A percentile compares a stretch with the other conserved stretches of the same genome.
phyloP scores from a whole-genome alignment of 441 rosid genomes.

The Flueggea neowawraea region DNA sequence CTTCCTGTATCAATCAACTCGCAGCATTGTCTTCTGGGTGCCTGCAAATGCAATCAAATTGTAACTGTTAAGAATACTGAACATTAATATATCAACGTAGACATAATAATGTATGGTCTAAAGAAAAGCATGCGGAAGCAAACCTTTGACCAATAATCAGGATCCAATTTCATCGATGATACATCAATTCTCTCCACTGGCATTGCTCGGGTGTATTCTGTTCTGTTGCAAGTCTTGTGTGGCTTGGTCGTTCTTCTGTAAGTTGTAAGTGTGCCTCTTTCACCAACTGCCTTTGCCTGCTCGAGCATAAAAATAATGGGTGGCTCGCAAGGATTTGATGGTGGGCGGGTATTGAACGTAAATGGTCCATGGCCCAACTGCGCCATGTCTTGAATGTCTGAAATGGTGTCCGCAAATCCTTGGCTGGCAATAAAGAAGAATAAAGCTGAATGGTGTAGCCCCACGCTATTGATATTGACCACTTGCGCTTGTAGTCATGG shows the following conservation, averaged over 20 bases:
- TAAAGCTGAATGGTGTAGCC: conserved; percentile 76
- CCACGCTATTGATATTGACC: conserved; percentile 80
- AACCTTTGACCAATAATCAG: conserved; percentile 64
- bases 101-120: too few relatives aligned
- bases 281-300: conserved; percentile 31
- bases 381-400: conserved; percentile 84
- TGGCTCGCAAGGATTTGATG: conserved; percentile 41
- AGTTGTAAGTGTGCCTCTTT: conserved; percentile 42
- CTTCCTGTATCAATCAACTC: conserved; percentile 42
- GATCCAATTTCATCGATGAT: conserved; percentile 52
- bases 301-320: conserved; percentile 63
- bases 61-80: background rate
- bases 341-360: conserved; percentile 61
- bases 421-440: conserved; percentile 38
- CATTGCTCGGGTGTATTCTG: conserved; percentile 25
- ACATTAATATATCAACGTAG: too few relatives aligned
- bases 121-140: too few relatives aligned
- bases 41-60: conserved; percentile 27
- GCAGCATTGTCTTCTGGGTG: conserved; percentile 60
- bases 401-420: conserved; percentile 44
- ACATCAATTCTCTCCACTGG: conserved; percentile 40
- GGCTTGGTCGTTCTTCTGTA: conserved; percentile 29
- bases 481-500: conserved; percentile 49
- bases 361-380: conserved; percentile 59
- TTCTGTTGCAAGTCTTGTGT: conserved; percentile 29